Base-by-base conservation (phyloP, 148 eudicot species). In the Chenopodium quinoa region DNA sequence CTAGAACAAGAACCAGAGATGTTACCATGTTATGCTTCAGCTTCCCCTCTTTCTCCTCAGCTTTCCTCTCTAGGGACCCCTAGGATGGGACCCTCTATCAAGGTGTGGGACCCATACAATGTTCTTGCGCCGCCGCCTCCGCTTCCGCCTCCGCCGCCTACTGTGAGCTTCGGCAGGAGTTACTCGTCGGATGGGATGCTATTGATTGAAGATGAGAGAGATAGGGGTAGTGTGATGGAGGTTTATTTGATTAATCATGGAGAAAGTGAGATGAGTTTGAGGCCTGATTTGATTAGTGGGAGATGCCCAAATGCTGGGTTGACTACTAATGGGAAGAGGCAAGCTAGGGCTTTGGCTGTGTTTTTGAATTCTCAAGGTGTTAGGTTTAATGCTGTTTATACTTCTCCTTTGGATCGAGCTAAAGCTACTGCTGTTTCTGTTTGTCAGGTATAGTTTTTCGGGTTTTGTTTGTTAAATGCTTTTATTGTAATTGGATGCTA, bases 101-200 rank as follows among this genome's bases (percentile, higher is more conserved):
- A 96, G 86, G 99, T 96, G 77, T 96, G 99, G 99, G 99, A 96
- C 88, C 99, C 99, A 9, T 96, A 93, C 83, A 93, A 96, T 32
- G 97, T 96, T 1, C 89, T 96, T 4, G 95, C 95, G 1, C 93
- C 96, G 7, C 98, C 94, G 7, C 90, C 92, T 10, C 89, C 87
- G 12, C 83, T 75, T 13, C 91, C 91, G 2, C 90, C 91, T 0
- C 92, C 87, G 8, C 88, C 89, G 4, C 89, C 90, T 2, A 85
- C 85, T 12, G 83, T 86, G 60, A 88, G 86, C 10, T 91, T 90
- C 60, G 84, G 83, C 9, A 74, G 93, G 75, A 80, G 85, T 65
- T 91, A 87, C 74, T 88, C 94, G 2, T 77, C 90, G 2, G 93
- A 86, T 5, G 84, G 84, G 84, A 81, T 85, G 87, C 1, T 81